Base-by-base conservation (phyloP, 768 basidiomycete genomes). In the Leccinellum albellum region DNA sequence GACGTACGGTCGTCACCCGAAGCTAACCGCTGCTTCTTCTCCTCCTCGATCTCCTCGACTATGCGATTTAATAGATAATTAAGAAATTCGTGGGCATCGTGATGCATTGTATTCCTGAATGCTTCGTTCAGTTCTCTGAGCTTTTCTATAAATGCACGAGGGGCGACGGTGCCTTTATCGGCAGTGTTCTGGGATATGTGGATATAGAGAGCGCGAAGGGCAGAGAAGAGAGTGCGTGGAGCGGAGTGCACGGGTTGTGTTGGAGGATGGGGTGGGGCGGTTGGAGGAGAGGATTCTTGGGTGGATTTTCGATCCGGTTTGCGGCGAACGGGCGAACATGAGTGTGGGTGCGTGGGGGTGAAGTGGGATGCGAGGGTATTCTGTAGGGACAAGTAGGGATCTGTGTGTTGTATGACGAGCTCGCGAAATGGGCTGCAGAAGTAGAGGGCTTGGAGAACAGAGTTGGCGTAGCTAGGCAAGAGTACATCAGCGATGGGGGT, bases 21-120 rank as follows among this genome's bases (percentile, higher is more conserved):
- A 52, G 73, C 73, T 54, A 74, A 70, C n/a, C 65, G 63, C 45
- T 69, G 76, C 64, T 78, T 85, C 66, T 73, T 79, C 56, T 88
- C 87, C 58, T 84, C 82, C 66, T 94, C 91, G 62, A 96, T 83
- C 69, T 98, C 94, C 72, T 98, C 96, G 33, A 94, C 88, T 50
- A 99, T 87, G 70, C 81, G 86, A 73, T 99, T 99, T 54, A 99
- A 76, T 26, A 98, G 76, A 74, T 89, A 98, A 70, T 95, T 97
- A 42, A 98, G 78, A 72, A 99, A 98, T 73, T 99, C 97, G 74
- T 98, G 97, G 3, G 97, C 97, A 71, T 99, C 97, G 70, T 99
- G 97, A 70, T 99, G 97, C 82, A 90, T 89, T 15, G 90, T 88
- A 35, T 87, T 87, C 49, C 93, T 82, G 68, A 98, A 99, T 47